phyloP scores from a whole-genome alignment of 805 yeast species.

The Candida incommunis region DNA sequence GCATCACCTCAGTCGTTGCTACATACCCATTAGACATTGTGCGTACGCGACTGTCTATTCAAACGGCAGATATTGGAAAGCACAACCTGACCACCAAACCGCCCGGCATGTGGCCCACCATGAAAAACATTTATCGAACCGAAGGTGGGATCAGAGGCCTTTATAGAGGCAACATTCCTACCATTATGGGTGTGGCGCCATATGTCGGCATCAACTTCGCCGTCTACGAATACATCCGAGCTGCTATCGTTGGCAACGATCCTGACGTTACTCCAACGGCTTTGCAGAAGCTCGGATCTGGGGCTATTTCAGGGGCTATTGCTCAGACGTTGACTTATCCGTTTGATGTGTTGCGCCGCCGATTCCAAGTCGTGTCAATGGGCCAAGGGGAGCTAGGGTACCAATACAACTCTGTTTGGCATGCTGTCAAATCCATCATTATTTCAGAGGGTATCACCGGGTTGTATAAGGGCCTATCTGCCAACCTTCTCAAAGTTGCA shows the following conservation, averaged over 20 bases:
- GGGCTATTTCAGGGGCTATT: constrained; percentile 77
- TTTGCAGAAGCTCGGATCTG: constrained; percentile 50
- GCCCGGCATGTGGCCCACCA: constrained; percentile 55
- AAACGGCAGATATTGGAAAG: constrained; percentile 51
- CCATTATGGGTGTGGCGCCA: constrained; percentile 89
- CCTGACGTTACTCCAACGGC: constrained; percentile 26
- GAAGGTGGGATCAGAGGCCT: constrained; percentile 78
- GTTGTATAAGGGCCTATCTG: constrained; percentile 42
- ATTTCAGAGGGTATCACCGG: constrained; percentile 72
- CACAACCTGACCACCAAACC: constrained; percentile 27
- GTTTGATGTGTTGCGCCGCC: constrained; percentile 70
- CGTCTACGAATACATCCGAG: constrained; percentile 71
- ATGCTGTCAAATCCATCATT: constrained; percentile 61
- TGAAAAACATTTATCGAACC: constrained; percentile 41
- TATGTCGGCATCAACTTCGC: constrained; percentile 90
- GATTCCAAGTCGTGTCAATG: constrained; percentile 87
- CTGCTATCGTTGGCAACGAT: constrained; percentile 27
- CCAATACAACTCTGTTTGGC: constrained; percentile 58
- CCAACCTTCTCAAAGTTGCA: constrained; percentile 76
- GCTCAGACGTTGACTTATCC: constrained; percentile 90
- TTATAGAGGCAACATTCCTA: constrained; percentile 81
- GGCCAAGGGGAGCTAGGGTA: constrained; percentile 53
- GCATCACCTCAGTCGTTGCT: constrained; percentile 59
- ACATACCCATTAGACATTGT: constrained; percentile 90
- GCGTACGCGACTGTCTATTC: constrained; percentile 77